Percentiles rank a stretch among this genome's conserved stretches.
These are phyloP conservation scores for Coemansia sp. DNA, from an alignment of 192 early-diverging fungal genomes.

Conservation along the genomic window DNA sequence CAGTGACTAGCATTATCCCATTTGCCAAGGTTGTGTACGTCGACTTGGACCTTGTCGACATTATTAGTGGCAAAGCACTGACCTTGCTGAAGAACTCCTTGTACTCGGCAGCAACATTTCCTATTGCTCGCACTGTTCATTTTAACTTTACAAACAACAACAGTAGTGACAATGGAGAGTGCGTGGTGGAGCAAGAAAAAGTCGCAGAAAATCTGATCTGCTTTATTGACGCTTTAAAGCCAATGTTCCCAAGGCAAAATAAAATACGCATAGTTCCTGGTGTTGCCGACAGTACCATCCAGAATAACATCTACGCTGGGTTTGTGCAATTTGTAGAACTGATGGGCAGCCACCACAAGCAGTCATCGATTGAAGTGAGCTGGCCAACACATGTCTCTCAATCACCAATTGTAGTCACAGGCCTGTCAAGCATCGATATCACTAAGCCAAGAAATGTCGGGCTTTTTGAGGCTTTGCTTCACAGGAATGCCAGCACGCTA, in stretches of 20 bases:
- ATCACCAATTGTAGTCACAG: background rate
- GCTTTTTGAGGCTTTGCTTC: background rate
- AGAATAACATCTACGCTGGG: background rate
- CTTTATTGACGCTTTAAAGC: background rate
- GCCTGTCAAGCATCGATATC: background rate
- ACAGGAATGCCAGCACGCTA: conserved; percentile 3
- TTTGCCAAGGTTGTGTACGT: background rate
- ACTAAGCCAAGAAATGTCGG: background rate
- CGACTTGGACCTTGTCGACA: background rate
- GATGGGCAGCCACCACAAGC: background rate
- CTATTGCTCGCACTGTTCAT: background rate
- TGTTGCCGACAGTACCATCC: background rate
- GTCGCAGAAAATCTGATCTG: background rate
- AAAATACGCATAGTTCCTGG: background rate
- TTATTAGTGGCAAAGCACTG: conserved; percentile 4
- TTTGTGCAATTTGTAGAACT: conserved; percentile 1
- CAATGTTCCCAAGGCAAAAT: background rate
- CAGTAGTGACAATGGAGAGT: background rate
- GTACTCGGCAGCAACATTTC: background rate
- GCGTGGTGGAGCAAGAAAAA: background rate
- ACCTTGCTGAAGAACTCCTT: background rate
- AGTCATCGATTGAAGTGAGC: background rate
- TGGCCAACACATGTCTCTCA: background rate
- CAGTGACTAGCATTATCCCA: background rate
- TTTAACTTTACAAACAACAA: background rate